Evolutionary conservation across 139 green algal species (phyloP).

Genomic region (Mesotaenium endlicherianum): DNA sequence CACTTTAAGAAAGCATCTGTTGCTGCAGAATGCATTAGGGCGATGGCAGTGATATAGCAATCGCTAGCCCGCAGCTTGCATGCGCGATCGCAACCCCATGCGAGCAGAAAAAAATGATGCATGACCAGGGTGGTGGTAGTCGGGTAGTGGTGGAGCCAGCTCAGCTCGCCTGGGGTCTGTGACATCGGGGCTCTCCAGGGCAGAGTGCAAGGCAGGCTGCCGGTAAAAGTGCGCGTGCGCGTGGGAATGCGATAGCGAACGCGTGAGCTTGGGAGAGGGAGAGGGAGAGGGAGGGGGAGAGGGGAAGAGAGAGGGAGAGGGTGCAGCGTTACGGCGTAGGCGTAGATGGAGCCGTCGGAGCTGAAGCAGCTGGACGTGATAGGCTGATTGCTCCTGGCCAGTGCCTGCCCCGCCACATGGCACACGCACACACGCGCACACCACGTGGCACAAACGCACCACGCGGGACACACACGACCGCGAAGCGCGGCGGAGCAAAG

Average conservation of each 20-base stretch:
- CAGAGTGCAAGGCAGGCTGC: background rate
- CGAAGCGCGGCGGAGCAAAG: too few species aligned
- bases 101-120: too few species aligned
- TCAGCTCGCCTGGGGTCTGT: too few species aligned
- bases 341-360: conserved; percentile 83
- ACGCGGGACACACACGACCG: background rate
- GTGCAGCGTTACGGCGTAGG: conserved; percentile 66
- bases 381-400: conserved; percentile 69
- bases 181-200: too few species aligned
- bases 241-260: background rate
- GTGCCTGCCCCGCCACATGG: conserved; percentile 53
- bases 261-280: background rate
- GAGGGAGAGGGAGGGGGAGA: background rate
- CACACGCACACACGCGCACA: background rate
- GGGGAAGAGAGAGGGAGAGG: conserved; percentile 39
- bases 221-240: background rate
- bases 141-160: too few species aligned
- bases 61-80: background rate
- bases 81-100: too few species aligned
- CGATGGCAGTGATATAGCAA: background rate
- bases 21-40: background rate
- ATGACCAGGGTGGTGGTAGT: too few species aligned
- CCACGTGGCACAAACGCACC: background rate
- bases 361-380: conserved; percentile 88
- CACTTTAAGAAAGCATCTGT: too few species aligned